Evolutionary conservation across 2,329 filamentous ascomycete genomes (phyloP), one percentile per base, ranked within the genome.

Genomic region (Exserohilum rostratum): DNA sequence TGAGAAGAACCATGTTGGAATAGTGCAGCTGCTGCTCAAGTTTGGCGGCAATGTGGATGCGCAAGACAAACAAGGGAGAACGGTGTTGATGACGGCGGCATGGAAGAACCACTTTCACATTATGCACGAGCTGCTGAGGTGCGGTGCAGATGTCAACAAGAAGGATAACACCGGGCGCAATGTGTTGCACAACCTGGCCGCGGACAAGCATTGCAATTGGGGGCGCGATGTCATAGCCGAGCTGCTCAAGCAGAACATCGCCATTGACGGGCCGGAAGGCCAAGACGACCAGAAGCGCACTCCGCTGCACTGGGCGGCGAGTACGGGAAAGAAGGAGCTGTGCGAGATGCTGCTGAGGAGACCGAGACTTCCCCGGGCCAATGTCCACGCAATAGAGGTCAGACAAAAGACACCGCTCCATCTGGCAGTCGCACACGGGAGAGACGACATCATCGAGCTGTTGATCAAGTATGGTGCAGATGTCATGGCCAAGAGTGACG

Each of bases 241-340:
- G 45, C 55, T 82, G 33, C 57, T 82, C 42, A 60, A 66, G 17
- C 76, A 74, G 4, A 66, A 72, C 18, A 77, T 78, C 53, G 61
- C 68, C 10, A 66, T 81, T 27, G 78, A 80, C 57, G 77, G 75
- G 6, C 61, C 64, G 3, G 66, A 67, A 1, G 76, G 74, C 0
- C 71, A 73, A 25, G 80, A 82, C 62, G 75, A 76, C 46, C 66
- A 80, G 18, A 79, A 80, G 9, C 77, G 84, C 11, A 83, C 81
- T 27, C 80, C 84, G 2, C 67, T 86, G 37, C 78, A 85, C 55
- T 86, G 83, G 83, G 83, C 84, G 1, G 84, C 82, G 31, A 83
- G 81, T 20, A 84, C 83, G 39, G 81, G 82, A 15, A 84, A 85
- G 62, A 71, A 78, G 45, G 75, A 77, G 29, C 72, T 85, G 10